phyloP scores from a whole-genome alignment of 768 basidiomycete genomes.

The Ramaria sp. region DNA sequence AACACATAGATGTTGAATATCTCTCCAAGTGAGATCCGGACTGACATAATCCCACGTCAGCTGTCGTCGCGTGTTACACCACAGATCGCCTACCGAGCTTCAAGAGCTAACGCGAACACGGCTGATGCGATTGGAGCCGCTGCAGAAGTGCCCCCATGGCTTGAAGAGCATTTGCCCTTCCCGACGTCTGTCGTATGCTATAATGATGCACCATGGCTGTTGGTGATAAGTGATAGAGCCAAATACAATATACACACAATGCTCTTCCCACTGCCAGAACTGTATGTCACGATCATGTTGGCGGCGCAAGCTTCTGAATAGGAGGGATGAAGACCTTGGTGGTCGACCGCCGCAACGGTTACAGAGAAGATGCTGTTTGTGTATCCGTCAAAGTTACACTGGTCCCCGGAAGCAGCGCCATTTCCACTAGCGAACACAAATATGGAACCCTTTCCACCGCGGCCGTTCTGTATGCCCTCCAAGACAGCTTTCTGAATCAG shows the following conservation, averaged over 20 bases:
- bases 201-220: slow-evolving; percentile 10
- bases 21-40: slow-evolving; percentile 94
- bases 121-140: slow-evolving; percentile 96
- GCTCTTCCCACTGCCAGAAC: slow-evolving; percentile 85
- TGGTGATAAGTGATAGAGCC: background rate
- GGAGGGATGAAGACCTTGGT: slow-evolving; percentile 87
- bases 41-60: slow-evolving; percentile 27
- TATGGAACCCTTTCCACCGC: slow-evolving; percentile 81
- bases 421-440: slow-evolving; percentile 98
- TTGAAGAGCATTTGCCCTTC: slow-evolving; percentile 64
- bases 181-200: slow-evolving; percentile 95
- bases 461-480: slow-evolving; percentile 86
- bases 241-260: slow-evolving; percentile 53
- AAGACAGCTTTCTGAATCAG: slow-evolving; percentile 90
- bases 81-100: slow-evolving; percentile 54
- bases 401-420: slow-evolving; percentile 82
- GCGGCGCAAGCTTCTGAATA: slow-evolving; percentile 98
- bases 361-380: slow-evolving; percentile 96
- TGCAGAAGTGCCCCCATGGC: slow-evolving; percentile 94
- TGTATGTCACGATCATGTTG: slow-evolving; percentile 93
- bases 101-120: slow-evolving; percentile 81
- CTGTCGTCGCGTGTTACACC: background rate
- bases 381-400: slow-evolving; percentile 99
- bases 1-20: slow-evolving; percentile 85
- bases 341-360: slow-evolving; percentile 92